Conservation (phyloP, 345 rosid species). For the Mercurialis annua region DNA sequence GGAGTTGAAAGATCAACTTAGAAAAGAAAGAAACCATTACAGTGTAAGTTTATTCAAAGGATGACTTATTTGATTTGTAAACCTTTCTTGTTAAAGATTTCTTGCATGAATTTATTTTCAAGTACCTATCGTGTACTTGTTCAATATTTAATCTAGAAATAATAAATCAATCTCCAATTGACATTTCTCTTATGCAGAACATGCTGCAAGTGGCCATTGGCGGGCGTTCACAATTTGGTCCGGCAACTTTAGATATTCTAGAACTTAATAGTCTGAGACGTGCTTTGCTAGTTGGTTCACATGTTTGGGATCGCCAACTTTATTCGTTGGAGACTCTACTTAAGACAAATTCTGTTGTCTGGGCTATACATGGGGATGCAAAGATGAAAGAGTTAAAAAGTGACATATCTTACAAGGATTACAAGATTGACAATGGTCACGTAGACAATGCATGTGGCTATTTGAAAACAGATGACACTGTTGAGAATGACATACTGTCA, state of each 20-base stretch:
- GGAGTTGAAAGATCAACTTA: constrained; percentile 62
- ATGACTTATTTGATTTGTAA: constrained; percentile 2
- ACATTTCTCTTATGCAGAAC: constrained; percentile 39
- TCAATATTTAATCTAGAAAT: constrained; percentile 5
- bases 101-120: neutral
- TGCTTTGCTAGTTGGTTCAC: constrained; percentile 62
- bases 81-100: neutral
- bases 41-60: constrained; percentile 43
- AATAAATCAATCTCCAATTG: constrained; percentile 9
- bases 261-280: constrained; percentile 69
- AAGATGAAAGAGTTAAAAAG: constrained; percentile 29
- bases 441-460: constrained; percentile 27
- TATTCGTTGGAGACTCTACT: constrained; percentile 60
- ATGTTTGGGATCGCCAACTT: constrained; percentile 80
- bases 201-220: constrained; percentile 47
- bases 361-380: constrained; percentile 33
- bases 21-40: constrained; percentile 61
- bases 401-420: constrained; percentile 27
- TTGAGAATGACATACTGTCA: constrained; percentile 22
- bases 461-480: constrained; percentile 28
- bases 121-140: constrained; percentile 1
- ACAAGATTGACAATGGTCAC: constrained; percentile 21
- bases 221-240: constrained; percentile 41
- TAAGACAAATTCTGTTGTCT: constrained; percentile 37
- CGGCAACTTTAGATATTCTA: constrained; percentile 57